phyloP scores from a whole-genome alignment of 140 eudicot genomes.

The Erigeron philadelphicus region DNA sequence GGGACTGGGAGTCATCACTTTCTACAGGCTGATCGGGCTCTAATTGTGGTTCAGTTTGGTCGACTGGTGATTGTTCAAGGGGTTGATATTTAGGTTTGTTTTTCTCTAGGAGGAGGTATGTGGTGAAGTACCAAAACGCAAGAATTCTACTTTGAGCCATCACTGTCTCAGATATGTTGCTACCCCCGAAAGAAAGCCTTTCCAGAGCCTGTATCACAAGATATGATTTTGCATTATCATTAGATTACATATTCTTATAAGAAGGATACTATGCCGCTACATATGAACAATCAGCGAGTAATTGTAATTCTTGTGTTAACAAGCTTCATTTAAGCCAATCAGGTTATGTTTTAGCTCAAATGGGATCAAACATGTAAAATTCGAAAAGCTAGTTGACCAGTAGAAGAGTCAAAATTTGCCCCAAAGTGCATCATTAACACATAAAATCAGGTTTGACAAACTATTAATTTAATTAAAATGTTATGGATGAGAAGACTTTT shows the following conservation, averaged over 20 bases:
- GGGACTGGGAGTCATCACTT: conserved; percentile 40
- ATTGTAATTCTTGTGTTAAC: background rate
- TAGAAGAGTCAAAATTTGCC: background rate
- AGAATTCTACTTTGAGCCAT: conserved; percentile 78
- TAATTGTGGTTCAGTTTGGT: conserved; percentile 27
- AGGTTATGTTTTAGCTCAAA: background rate
- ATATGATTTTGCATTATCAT: background rate
- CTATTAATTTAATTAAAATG: background rate
- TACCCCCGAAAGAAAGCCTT: conserved; percentile 72
- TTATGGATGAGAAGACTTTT: background rate
- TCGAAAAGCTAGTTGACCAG: background rate
- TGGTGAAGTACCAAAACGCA: conserved; percentile 75
- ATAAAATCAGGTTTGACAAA: background rate
- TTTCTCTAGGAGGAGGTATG: conserved; percentile 74
- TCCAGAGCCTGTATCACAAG: conserved; percentile 64
- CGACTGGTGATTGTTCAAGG: conserved; percentile 56
- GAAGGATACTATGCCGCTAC: background rate
- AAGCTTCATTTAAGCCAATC: background rate
- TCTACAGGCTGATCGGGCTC: conserved; percentile 36
- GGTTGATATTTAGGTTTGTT: conserved; percentile 84
- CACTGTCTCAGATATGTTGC: conserved; percentile 57
- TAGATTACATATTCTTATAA: background rate
- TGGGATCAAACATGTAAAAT: background rate
- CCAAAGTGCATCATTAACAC: background rate
- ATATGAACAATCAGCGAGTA: background rate